phyloP scores from a whole-genome alignment of 148 eudicot species.

The Fagopyrum tataricum region DNA sequence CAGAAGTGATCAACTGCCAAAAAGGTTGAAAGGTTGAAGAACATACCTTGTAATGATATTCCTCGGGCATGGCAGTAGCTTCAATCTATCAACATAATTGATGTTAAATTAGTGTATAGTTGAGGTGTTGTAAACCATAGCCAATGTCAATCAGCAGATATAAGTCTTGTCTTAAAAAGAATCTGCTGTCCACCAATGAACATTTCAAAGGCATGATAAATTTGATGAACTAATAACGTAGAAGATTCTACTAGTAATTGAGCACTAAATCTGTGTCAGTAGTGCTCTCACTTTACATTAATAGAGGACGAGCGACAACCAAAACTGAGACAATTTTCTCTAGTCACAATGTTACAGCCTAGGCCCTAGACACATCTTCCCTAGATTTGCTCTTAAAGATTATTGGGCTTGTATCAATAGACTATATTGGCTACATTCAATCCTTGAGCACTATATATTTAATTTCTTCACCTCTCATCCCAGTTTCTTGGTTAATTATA shows the following conservation, averaged over 20 bases:
- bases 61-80: conserved; percentile 73
- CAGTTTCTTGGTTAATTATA: neutral
- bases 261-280: neutral
- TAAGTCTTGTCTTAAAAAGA: neutral
- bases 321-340: neutral
- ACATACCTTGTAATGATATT: conserved; percentile 64
- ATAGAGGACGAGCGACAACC: neutral
- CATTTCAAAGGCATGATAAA: neutral
- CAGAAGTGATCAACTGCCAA: neutral
- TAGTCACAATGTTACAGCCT: neutral
- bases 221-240: neutral
- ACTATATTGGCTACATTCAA: neutral
- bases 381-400: neutral
- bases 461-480: neutral
- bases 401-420: neutral
- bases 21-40: conserved; percentile 7
- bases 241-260: neutral
- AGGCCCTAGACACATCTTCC: neutral
- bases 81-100: conserved; percentile 40
- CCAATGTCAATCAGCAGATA: neutral
- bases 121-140: neutral
- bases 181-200: neutral
- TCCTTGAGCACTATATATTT: neutral
- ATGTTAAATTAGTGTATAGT: neutral
- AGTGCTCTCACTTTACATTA: neutral